Evolutionary conservation across 2,329 filamentous ascomycete species (phyloP), one percentile per base, ranked within the genome.

Genomic region (Cladobotryum protrusum): DNA sequence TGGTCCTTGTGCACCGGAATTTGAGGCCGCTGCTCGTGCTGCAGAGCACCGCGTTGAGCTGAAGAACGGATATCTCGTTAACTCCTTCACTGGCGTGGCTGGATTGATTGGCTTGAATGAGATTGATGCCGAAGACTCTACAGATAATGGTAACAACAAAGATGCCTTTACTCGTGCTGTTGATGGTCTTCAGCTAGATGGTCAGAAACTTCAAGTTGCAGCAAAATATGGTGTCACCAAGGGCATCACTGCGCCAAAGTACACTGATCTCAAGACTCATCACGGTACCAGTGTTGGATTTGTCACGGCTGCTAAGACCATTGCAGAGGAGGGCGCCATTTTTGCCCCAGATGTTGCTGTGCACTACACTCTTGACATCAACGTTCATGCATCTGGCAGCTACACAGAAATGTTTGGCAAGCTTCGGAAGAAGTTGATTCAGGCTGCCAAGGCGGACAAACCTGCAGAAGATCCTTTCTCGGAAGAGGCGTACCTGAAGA

Each of bases 61-160:
- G 5, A 58, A 71, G 17, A 74, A 86, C 55, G 84, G 83, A 1
- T 73, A 85, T 57, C 59, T 86, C n/a, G 76, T 78, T 5, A 71
- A 76, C 5, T 72, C 81, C 0, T 76, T 86, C 53, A 83, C 79
- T 3, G 79, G 78, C 2, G 79, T 85, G 29, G 82, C 77, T 1
- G 78, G 80, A 4, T 69, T 69, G 1, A 66, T 87, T 0, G 84
- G 84, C 1, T 72, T 87, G 6, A 78, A 78, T 54, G 82, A 80
- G 47, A 86, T 87, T 47, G 75, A 79, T 50, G 72, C 72, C 4
- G 84, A 86, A 54, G 60, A 67, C 7, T 67, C 68, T 42, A 78
- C 75, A 0, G 77, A 79, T 54, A 79, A 81, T 52, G 78, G 78
- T 2, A 60, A 62, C 2, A 71, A 67, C 50, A 63, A 65, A 0